These are phyloP conservation scores for Scleroderma citrinum DNA, from an alignment of 768 basidiomycete genomes.

Conservation along the genomic window DNA sequence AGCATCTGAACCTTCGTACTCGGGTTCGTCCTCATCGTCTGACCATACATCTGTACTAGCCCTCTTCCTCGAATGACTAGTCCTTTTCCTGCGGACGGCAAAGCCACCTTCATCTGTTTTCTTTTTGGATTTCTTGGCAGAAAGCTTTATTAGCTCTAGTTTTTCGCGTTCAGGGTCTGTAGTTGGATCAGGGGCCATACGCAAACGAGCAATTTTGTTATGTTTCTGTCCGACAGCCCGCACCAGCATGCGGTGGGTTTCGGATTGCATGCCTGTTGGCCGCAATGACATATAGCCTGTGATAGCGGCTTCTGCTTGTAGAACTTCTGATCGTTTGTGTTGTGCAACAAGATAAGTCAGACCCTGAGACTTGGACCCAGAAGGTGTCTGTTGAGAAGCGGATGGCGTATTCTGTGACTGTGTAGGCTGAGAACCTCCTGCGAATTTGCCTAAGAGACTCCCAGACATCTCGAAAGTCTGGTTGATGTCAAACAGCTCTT, in stretches of 20 bases:
- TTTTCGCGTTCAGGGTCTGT: conserved; percentile 73
- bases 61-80: conserved; percentile 36
- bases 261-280: conserved; percentile 86
- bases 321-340: conserved; percentile 76
- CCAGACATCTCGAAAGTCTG: conserved; percentile 76
- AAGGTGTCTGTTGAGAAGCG: conserved; percentile 31
- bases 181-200: conserved; percentile 73
- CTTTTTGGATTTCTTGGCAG: conserved; percentile 57
- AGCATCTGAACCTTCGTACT: conserved; percentile 53
- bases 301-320: conserved; percentile 81
- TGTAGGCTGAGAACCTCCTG: conserved; percentile 42
- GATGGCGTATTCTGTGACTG: conserved; percentile 36
- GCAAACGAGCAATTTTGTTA: conserved; percentile 71
- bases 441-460: conserved; percentile 50
- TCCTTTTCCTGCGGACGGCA: conserved; percentile 43
- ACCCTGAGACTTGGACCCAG: conserved; percentile 53
- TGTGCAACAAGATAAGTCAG: conserved; percentile 88
- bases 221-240: conserved; percentile 83
- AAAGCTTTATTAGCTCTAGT: conserved; percentile 59
- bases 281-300: conserved; percentile 80
- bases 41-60: conserved; percentile 49
- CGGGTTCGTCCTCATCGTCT: conserved; percentile 66
- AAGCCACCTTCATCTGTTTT: conserved; percentile 47
- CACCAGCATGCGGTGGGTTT: conserved; percentile 85
- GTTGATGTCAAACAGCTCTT: conserved; percentile 89